Evolutionary conservation across 108 stramenopile species (phyloP), one percentile per base, ranked within the genome.

Genomic region (Craspedostauros australis): DNA sequence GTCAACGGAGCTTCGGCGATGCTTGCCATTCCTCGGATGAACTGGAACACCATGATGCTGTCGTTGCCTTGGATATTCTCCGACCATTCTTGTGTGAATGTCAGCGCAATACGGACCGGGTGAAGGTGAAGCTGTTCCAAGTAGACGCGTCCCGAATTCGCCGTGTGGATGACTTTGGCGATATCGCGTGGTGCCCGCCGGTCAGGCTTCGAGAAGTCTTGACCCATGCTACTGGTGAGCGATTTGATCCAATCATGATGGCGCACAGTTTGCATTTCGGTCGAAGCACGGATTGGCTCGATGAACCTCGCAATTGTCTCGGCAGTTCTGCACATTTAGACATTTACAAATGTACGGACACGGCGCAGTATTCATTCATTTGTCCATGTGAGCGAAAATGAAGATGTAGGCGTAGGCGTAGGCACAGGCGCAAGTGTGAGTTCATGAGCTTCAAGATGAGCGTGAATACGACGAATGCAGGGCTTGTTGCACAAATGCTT

Each of bases 1-100:
- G 67, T 83, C 21, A 89, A 50, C 2, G 83, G 84, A 7, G 88
- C 88, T 51, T 80, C 71, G 3, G 81, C 70, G 39, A 89, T 89
- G 44, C 80, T 79, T 4, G 81, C 76, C 77, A 84, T 82, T 5
- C 81, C 81, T 44, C 88, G 70, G 39, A 89, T 72, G 50, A 84
- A 80, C 47, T 89, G 82, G 42, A 85, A 76, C 2, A 82, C 43
- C 66, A 82, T 69, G 25, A 83, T 54, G 5, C 72, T 67, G 53
- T 84, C 86, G 7, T 68, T 50, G 20, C 55, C 74, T 33, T 75
- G 51, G 21, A 67, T 72, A 45, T 62, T 65, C 44, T 78, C 75
- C 46, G 75, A 50, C 79, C 79, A 82, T 29, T 89, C 80, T 47
- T 89, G 88, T 11, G 84, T 82, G 38, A 85, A 89, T 0, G 84